Base-by-base conservation (phyloP, 257 asterid genomes). In the Capsicum baccatum region DNA sequence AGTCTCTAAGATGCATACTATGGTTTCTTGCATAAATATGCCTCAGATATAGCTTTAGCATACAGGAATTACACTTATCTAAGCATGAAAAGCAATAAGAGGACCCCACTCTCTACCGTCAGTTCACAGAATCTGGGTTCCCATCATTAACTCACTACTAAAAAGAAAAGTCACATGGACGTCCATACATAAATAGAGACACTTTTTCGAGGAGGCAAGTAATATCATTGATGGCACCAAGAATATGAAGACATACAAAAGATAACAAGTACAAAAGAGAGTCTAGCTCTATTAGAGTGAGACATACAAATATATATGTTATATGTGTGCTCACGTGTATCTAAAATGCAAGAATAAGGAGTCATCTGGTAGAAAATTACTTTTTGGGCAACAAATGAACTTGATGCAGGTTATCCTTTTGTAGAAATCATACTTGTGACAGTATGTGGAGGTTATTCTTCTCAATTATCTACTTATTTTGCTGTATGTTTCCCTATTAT, bases 341-440 rank as follows among this genome's bases (percentile, higher is more conserved):
- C 6, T 13, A 21, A 52, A 74, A 74, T 74, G 81, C 81, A 74
- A 74, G 62, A 21, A 50, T 21, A 21, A 74, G 81, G 62, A 74
- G 62, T 74, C 62, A 6, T 74, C 62, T 21, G 47, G 21, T 50
- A 50, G 81, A 7, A 50, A 42, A 73, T 73, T 12, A 0, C 80
- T 19, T 4, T 48, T 19, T 73, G 44, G 60, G 42, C 4, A 73
- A 73, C 19, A 19, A 12, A 74, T 50, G 62, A 74, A 74, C 81
- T 74, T 50, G 81, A 50, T 50, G 62, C 21, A 17, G 59, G 59
- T 19, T 73, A 47, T 47, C 37, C 37, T 73, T 73, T 73, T 6
- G 39, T 3, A 19, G 11, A 73, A 9, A 74, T 50, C 50, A 78
- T 26, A 78, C 63, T 14, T 0, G 5, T 6, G 47, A 52, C 21